Evolutionary conservation across 495 filamentous ascomycete species (phyloP).

Genomic region (Polyplosphaeria fusca): DNA sequence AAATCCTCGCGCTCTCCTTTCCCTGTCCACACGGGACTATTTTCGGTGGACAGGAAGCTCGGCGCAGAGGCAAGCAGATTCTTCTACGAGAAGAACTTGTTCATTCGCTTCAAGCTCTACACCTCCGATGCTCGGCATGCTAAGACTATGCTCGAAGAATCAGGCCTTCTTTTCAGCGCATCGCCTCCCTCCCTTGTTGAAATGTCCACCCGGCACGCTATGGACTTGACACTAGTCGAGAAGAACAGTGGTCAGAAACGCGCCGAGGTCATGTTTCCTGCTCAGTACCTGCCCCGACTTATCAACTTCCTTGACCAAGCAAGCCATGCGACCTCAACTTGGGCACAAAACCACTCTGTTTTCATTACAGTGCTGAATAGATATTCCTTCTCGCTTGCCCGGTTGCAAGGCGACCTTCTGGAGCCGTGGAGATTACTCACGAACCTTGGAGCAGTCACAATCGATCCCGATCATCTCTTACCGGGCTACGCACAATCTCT

Average conservation of each 20-base stretch:
- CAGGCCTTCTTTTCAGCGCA: slow-evolving; percentile 13
- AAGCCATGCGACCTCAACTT: not conserved
- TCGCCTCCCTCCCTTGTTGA: not conserved
- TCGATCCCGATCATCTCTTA: not conserved
- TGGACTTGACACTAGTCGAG: slow-evolving; percentile 14
- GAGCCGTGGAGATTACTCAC: slow-evolving; percentile 19
- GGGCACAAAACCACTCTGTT: slow-evolving; percentile 7
- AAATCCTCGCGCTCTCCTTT: slow-evolving; percentile 15
- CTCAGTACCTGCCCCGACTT: slow-evolving; percentile 22
- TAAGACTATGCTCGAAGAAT: slow-evolving; percentile 17
- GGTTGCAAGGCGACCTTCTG: slow-evolving; percentile 19
- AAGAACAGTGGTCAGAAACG: slow-evolving; percentile 9
- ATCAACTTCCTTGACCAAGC: slow-evolving; percentile 15
- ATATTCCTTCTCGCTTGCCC: slow-evolving; percentile 5
- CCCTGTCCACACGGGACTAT: slow-evolving; percentile 23
- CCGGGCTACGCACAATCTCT: slow-evolving; percentile 10
- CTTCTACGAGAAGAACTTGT: slow-evolving; percentile 22
- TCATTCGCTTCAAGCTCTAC: slow-evolving; percentile 8
- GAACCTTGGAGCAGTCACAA: slow-evolving; percentile 3
- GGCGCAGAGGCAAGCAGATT: not conserved
- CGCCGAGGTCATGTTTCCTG: slow-evolving; percentile 18
- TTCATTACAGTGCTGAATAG: slow-evolving; percentile 5
- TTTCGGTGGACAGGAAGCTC: slow-evolving; percentile 10
- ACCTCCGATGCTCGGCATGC: slow-evolving; percentile 10
- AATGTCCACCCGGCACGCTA: not conserved